These are phyloP conservation scores for Acanthochlamys bracteata DNA, from an alignment of 106 monocot genomes.

Conservation along the genomic window DNA sequence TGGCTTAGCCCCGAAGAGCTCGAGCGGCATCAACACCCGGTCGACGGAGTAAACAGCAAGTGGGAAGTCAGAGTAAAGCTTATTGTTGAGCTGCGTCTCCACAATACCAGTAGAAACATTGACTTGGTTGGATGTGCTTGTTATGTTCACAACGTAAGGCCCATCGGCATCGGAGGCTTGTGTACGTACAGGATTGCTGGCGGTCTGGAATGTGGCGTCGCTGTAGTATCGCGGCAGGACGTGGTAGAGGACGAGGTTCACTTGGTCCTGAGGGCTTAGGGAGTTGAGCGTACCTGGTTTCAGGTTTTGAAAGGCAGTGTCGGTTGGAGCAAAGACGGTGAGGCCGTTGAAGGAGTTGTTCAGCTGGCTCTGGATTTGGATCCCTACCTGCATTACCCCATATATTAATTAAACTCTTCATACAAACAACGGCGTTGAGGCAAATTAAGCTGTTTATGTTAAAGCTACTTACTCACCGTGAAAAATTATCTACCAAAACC, in stretches of 20 bases:
- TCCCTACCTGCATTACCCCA: slow-evolving; percentile 12
- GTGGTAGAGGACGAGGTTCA: slow-evolving; percentile 65
- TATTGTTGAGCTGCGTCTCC: slow-evolving; percentile 40
- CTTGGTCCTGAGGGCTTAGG: slow-evolving; percentile 72
- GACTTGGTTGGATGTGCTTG: slow-evolving; percentile 46
- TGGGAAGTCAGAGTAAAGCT: slow-evolving; percentile 42
- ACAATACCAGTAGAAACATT: slow-evolving; percentile 71
- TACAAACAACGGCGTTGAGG: too few species aligned
- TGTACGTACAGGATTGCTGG: slow-evolving; percentile 77
- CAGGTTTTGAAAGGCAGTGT: slow-evolving; percentile 66
- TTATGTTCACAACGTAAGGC: slow-evolving; percentile 54
- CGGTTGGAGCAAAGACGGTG: slow-evolving; percentile 78
- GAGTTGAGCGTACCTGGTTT: slow-evolving; percentile 75
- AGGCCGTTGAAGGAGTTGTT: slow-evolving; percentile 61
- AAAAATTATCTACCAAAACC: too few species aligned
- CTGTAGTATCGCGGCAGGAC: slow-evolving; percentile 34
- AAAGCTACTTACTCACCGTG: too few species aligned
- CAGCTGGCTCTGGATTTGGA: slow-evolving; percentile 75
- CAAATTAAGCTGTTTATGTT: too few species aligned
- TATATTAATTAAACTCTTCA: too few species aligned
- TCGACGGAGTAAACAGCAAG: slow-evolving; percentile 73
- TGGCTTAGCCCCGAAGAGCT: slow-evolving; percentile 40
- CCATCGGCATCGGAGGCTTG: slow-evolving; percentile 63
- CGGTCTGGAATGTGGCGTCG: slow-evolving; percentile 49
- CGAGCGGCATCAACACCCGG: slow-evolving; percentile 45